Evolutionary conservation across 129 eudicot genomes (phyloP), one percentile per base, ranked within the genome.

Genomic region (Helianthus tuberosus): DNA sequence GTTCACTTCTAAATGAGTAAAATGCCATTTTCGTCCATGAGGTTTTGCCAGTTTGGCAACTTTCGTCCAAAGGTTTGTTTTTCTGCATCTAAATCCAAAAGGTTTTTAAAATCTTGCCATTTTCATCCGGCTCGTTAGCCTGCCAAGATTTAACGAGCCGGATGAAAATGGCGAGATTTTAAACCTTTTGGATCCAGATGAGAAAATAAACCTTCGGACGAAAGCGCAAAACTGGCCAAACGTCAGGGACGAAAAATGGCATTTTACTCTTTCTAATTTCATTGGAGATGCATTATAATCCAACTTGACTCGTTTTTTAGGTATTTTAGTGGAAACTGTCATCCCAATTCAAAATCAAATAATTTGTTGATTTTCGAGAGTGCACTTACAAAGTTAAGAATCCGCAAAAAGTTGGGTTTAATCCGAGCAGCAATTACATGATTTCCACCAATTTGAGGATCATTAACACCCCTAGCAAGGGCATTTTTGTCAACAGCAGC

Each of bases 371-470:
- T 59, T 43, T 62, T 41, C 6, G 5, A 17, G 66, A 50, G 72
- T 25, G 20, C 53, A 83, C 97, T 91, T 80, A 95, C 99, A 66
- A 81, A 91, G 80, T 77, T 77, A 48, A 95, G 89, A 54, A 95
- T 72, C 54, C 92, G 84, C 73, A 79, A 41, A 51, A 89, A 81
- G 76, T 84, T 89, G 55, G 97, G 80, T 35, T 94, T 87, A 69
- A 78, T 87, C 70, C 85, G 75, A 38, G 97, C 92, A 73, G 95
- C 75, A 64, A 95, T 88, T 49, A 86, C 88, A 77, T 87, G 94
- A 81, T 85, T 87, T 72, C 93, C 96, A 54, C 90, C 82, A 75
- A 82, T 84, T 82, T 94, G 97, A 60, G 94, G 96, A 75, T 96
- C 91, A 61, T 61, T 80, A 25, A 79, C 85, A 71, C 83, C 89